Evolutionary conservation across 768 basidiomycete species (phyloP).

Genomic region (Mycena pura): DNA sequence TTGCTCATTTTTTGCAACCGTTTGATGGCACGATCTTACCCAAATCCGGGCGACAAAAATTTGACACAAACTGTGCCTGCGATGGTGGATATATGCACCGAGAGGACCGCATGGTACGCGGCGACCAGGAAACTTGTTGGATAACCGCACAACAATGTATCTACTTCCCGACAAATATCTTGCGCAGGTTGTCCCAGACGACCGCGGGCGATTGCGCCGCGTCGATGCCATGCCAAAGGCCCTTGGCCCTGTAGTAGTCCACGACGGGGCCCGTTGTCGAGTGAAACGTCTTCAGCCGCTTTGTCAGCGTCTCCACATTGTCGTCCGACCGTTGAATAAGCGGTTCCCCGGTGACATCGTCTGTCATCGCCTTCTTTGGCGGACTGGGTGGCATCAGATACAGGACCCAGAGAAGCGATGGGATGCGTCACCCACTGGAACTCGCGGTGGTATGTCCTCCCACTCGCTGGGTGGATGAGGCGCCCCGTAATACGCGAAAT

Average conservation of each 20-base stretch:
- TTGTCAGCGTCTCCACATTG: constrained; percentile 93
- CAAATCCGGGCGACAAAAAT: no score
- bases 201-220: constrained; percentile 92
- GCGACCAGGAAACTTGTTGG: constrained; percentile 21
- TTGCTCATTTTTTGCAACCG: neutral
- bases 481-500: constrained; percentile 98
- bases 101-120: neutral
- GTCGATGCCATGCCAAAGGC: constrained; percentile 90
- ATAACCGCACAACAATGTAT: constrained; percentile 17
- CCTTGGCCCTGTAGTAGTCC: constrained; percentile 92
- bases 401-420: neutral
- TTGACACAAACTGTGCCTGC: no score
- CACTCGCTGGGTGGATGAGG: constrained; percentile 87
- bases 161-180: constrained; percentile 62
- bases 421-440: constrained; percentile 76
- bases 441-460: constrained; percentile 93
- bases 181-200: constrained; percentile 86
- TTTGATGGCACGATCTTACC: neutral
- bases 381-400: constrained; percentile 61
- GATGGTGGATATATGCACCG: no score
- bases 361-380: constrained; percentile 93
- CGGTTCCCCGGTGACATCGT: constrained; percentile 95
- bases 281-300: constrained; percentile 90
- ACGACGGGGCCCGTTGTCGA: constrained; percentile 94
- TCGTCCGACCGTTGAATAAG: constrained; percentile 98